phyloP scores from a whole-genome alignment of 1,284 basidiomycete species.

The Pholiota adiposa region DNA sequence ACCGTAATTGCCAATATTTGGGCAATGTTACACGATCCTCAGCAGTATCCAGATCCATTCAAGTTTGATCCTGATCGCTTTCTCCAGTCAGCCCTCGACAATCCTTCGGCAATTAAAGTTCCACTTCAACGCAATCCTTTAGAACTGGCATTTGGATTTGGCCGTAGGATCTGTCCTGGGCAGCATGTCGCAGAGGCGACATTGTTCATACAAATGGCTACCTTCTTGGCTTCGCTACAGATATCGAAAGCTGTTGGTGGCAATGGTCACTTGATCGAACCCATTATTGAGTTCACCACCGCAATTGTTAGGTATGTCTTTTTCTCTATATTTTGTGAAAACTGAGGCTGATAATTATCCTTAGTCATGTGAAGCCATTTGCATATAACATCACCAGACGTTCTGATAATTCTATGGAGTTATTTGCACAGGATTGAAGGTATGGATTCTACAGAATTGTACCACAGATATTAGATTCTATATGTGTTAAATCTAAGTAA shows the following conservation, averaged over 20 bases:
- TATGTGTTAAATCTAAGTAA: no score
- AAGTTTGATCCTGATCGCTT: slow-evolving; percentile 26
- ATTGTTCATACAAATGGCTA: background rate
- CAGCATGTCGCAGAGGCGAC: background rate
- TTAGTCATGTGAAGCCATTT: background rate
- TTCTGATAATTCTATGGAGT: no score
- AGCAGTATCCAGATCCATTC: slow-evolving; percentile 22
- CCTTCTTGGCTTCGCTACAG: background rate
- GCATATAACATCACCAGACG: no score
- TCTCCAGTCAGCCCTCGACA: background rate
- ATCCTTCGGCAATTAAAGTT: no score
- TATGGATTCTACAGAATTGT: no score
- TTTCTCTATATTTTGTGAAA: background rate
- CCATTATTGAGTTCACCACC: background rate
- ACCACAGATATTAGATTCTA: no score
- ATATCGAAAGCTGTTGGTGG: background rate
- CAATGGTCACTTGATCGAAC: background rate
- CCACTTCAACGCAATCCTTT: background rate
- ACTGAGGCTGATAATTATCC: no score
- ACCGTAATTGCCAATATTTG: slow-evolving; percentile 25
- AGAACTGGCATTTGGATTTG: slow-evolving; percentile 1
- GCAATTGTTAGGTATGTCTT: background rate
- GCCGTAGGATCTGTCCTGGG: background rate
- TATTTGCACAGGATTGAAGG: no score
- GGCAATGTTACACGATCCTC: slow-evolving; percentile 27